Percentiles rank a stretch among this genome's conserved stretches.
Conservation (phyloP, 2,329 filamentous ascomycete species). For the Botrytis hyacinthi region DNA sequence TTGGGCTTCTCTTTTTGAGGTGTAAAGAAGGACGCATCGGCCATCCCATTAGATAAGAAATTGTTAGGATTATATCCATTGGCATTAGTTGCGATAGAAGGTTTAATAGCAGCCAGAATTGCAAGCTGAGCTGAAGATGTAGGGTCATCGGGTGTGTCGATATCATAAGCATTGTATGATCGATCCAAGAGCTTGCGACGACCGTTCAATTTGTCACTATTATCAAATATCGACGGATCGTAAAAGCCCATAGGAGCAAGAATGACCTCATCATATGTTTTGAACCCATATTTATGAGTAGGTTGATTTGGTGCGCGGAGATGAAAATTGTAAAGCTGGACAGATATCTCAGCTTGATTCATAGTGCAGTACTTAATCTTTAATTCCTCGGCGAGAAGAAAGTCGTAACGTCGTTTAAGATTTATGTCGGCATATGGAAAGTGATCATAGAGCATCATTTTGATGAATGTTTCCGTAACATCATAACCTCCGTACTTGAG, state of each 20-base stretch:
- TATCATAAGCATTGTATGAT: conserved; percentile 92
- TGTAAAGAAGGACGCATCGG: conserved; percentile 49
- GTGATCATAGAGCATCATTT: conserved; percentile 96
- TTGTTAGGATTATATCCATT: conserved; percentile 45
- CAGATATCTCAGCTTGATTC: conserved; percentile 83
- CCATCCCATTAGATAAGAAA: conserved; percentile 33
- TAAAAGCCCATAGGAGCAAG: conserved; percentile 96
- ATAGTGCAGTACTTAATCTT: conserved; percentile 93
- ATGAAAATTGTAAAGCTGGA: conserved; percentile 87
- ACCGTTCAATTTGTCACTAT: conserved; percentile 72
- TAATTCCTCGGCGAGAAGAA: conserved; percentile 87
- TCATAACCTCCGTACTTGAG: conserved; percentile 91
- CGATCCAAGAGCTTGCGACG: conserved; percentile 79
- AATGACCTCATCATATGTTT: conserved; percentile 94
- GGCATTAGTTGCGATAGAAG: conserved; percentile 49
- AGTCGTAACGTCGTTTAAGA: conserved; percentile 84
- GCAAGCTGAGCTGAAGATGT: conserved; percentile 78
- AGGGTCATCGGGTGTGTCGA: conserved; percentile 83
- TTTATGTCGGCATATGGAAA: conserved; percentile 97
- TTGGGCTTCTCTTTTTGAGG: conserved; percentile 63
- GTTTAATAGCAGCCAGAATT: conserved; percentile 58
- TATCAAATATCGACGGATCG: conserved; percentile 83
- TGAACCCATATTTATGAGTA: conserved; percentile 91
- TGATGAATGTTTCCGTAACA: conserved; percentile 90
- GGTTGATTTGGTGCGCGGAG: conserved; percentile 83